Conservation (phyloP, 2,329 filamentous ascomycete genomes). For the Alternaria sp. region DNA sequence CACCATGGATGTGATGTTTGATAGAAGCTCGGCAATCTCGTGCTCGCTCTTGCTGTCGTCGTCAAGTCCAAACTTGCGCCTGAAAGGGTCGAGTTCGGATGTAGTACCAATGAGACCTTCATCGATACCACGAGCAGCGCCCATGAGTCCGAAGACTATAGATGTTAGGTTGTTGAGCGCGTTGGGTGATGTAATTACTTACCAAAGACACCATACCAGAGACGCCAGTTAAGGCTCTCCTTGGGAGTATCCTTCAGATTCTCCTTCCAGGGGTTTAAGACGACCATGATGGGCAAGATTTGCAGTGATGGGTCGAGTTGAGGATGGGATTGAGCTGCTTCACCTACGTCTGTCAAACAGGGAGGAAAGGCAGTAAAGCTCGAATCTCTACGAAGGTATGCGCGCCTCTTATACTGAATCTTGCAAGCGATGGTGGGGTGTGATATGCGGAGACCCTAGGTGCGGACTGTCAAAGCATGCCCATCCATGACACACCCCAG, state of each 20-base stretch:
- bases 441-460: slow-evolving; percentile 8
- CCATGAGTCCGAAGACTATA: slow-evolving; percentile 72
- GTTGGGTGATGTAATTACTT: slow-evolving; percentile 9
- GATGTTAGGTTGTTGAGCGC: slow-evolving; percentile 15
- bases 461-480: neutral
- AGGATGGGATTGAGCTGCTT: slow-evolving; percentile 4
- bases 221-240: slow-evolving; percentile 77
- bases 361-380: slow-evolving; percentile 7
- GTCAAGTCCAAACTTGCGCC: slow-evolving; percentile 48
- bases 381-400: neutral
- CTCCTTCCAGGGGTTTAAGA: slow-evolving; percentile 48
- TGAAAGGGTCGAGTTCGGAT: slow-evolving; percentile 51
- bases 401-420: slow-evolving; percentile 9
- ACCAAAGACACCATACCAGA: slow-evolving; percentile 76
- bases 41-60: slow-evolving; percentile 39
- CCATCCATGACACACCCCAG: slow-evolving; percentile 10
- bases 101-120: slow-evolving; percentile 80
- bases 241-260: slow-evolving; percentile 71
- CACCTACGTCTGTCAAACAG: slow-evolving; percentile 5
- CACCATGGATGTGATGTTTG: slow-evolving; percentile 82
- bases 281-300: slow-evolving; percentile 31
- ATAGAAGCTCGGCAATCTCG: slow-evolving; percentile 47
- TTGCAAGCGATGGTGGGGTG: slow-evolving; percentile 4
- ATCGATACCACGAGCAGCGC: slow-evolving; percentile 79
- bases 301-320: neutral